Percentiles rank a stretch among this genome's conserved stretches.
phyloP scores from a whole-genome alignment of 208 protist species.

The Zelonia costaricensis region DNA sequence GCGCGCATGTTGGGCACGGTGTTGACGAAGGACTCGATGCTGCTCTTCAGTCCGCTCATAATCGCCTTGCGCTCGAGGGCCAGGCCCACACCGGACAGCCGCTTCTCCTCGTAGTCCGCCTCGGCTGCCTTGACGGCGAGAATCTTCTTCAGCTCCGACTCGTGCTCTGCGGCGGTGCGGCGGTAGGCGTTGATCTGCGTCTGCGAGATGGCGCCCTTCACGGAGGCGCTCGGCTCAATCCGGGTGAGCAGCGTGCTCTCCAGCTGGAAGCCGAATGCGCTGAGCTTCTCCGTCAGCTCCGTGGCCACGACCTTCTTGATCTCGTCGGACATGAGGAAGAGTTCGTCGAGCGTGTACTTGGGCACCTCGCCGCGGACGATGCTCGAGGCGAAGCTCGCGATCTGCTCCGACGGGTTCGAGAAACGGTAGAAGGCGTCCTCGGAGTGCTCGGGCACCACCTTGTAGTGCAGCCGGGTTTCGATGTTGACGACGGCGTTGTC shows the following conservation, averaged over 20 bases:
- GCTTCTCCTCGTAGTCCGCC: constrained; percentile 73
- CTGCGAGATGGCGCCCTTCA: constrained; percentile 81
- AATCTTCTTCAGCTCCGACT: constrained; percentile 75
- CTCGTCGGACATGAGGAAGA: constrained; percentile 68
- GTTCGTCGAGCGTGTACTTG: constrained; percentile 78
- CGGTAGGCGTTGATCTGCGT: constrained; percentile 72
- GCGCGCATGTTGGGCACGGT: constrained; percentile 45
- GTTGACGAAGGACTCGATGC: constrained; percentile 62
- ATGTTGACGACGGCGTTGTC: constrained; percentile 78
- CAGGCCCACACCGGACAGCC: constrained; percentile 66
- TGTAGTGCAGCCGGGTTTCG: constrained; percentile 54
- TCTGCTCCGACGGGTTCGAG: constrained; percentile 61
- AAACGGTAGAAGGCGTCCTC: constrained; percentile 71
- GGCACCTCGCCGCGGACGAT: constrained; percentile 74
- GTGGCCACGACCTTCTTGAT: constrained; percentile 61
- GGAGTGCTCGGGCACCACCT: constrained; percentile 45
- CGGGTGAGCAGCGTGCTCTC: constrained; percentile 69
- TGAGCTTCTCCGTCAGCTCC: constrained; percentile 65
- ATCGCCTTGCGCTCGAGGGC: constrained; percentile 72
- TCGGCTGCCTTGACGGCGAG: constrained; percentile 64
- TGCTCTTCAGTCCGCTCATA: constrained; percentile 65
- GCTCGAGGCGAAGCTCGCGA: constrained; percentile 70
- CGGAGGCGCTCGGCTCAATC: constrained; percentile 62
- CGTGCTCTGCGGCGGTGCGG: constrained; percentile 62
- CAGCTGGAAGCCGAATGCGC: constrained; percentile 63